Base-by-base conservation (phyloP, 116 monocot species). In the Thalassia testudinum region DNA sequence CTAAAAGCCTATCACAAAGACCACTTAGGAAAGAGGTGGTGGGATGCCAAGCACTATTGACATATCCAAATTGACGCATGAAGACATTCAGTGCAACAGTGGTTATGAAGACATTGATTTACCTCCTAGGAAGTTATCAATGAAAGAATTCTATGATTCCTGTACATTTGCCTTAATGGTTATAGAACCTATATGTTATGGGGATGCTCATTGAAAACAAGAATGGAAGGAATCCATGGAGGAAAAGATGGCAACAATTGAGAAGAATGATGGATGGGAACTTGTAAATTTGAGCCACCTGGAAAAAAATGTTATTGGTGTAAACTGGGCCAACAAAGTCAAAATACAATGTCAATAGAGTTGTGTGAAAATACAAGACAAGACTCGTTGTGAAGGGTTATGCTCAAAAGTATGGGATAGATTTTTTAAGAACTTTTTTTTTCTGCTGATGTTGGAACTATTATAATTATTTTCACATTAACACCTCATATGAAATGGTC, bases 81-180 rank as follows among this genome's bases (percentile, higher is more conserved):
- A n/a, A n/a, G n/a, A n/a, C n/a, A n/a, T n/a, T n/a, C n/a, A n/a
- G n/a, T n/a, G n/a, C n/a, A n/a, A n/a, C n/a, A n/a, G n/a, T n/a
- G n/a, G n/a, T n/a, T n/a, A n/a, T n/a, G n/a, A 10, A 6, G 15
- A 27, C n/a, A 1, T 2, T 26, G 45, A 47, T 17, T 26, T 16
- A 0, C 59, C 25, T 45, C 45, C 59, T 26, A 27, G 16, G 16
- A 47, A 44, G 27, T 20, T 1, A 1, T 25, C 13, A n/a, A 43
- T 44, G 25, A 13, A 58, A 44, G 56, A 56, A 12, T 15, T 56
- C 18, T 38, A 58, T 58, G 58, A 43, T 14, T 58, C 57, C 23
- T 57, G 26, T 21, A 58, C 44, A 0, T 57, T 57, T 57, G 23
- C 27, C 2, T 17, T 27, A 47, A 5, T 57, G 40, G 23, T 42